Percentiles rank a stretch among this genome's conserved stretches.
phyloP scores from a whole-genome alignment of 2,329 filamentous ascomycete species.

The Fusarium pseudoanthophilum region DNA sequence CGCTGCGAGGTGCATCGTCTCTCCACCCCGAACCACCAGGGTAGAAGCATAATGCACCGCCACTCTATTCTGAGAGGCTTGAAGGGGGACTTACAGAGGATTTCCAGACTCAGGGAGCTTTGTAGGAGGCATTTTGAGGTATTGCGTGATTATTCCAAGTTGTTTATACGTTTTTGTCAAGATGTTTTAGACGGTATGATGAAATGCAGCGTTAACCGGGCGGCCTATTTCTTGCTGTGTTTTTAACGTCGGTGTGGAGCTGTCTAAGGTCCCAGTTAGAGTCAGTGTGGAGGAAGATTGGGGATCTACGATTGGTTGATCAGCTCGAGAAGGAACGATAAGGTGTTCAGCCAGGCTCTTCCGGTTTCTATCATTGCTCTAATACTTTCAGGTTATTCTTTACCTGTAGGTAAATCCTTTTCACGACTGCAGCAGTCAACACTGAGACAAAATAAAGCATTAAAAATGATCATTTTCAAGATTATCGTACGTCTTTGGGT shows the following conservation, averaged over 20 bases:
- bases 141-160: neutral
- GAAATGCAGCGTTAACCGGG: constrained; percentile 6
- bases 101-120: constrained; percentile 60
- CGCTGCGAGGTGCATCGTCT: constrained; percentile 20
- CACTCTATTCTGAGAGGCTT: constrained; percentile 8
- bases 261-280: constrained; percentile 8
- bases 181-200: constrained; percentile 9
- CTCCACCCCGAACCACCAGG: constrained; percentile 33
- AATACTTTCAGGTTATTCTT: neutral
- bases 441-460: neutral
- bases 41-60: constrained; percentile 22
- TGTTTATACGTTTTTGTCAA: constrained; percentile 5
- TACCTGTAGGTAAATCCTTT: neutral
- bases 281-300: constrained; percentile 20
- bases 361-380: neutral
- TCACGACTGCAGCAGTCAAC: neutral
- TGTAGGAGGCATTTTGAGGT: constrained; percentile 55
- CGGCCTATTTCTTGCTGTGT: constrained; percentile 9
- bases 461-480: neutral
- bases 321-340: neutral
- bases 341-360: neutral
- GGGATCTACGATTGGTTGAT: constrained; percentile 16
- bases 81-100: constrained; percentile 54
- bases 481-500: neutral
- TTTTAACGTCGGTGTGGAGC: constrained; percentile 24